A percentile compares a stretch with the other conserved stretches of the same genome.
phyloP scores from a whole-genome alignment of 2,329 filamentous ascomycete species.

The Monascus ruber region DNA sequence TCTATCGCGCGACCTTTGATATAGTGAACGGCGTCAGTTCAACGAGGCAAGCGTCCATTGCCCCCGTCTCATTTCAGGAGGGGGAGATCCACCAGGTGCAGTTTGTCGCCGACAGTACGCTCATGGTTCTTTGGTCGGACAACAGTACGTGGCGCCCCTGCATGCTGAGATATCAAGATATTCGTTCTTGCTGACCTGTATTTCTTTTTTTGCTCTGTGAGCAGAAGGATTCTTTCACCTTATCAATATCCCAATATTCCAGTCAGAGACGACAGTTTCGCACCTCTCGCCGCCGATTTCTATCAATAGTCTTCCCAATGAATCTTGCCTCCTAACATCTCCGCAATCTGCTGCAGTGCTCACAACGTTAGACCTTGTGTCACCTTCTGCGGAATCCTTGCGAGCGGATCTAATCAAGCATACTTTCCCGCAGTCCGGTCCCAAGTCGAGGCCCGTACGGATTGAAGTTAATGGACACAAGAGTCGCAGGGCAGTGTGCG shows the following conservation, averaged over 20 bases:
- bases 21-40: conserved; percentile 51
- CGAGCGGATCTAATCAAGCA: conserved; percentile 25
- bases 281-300: not conserved
- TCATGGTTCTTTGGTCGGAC: conserved; percentile 48
- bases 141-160: conserved; percentile 12
- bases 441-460: conserved; percentile 36
- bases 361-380: not conserved
- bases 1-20: conserved; percentile 44
- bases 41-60: conserved; percentile 19
- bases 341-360: not conserved
- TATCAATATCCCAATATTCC: not conserved
- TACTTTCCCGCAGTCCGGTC: conserved; percentile 32
- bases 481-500: conserved; percentile 41
- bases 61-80: conserved; percentile 20
- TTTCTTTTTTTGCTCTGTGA: not conserved
- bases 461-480: conserved; percentile 47
- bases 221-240: not conserved
- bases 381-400: not conserved
- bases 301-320: no score
- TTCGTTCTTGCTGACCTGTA: not conserved
- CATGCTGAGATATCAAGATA: not conserved
- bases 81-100: conserved; percentile 47
- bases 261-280: not conserved
- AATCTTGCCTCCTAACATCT: no score
- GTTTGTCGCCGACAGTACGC: conserved; percentile 51